Conservation (phyloP, 305 asterid species). For the Rubia tinctorum region DNA sequence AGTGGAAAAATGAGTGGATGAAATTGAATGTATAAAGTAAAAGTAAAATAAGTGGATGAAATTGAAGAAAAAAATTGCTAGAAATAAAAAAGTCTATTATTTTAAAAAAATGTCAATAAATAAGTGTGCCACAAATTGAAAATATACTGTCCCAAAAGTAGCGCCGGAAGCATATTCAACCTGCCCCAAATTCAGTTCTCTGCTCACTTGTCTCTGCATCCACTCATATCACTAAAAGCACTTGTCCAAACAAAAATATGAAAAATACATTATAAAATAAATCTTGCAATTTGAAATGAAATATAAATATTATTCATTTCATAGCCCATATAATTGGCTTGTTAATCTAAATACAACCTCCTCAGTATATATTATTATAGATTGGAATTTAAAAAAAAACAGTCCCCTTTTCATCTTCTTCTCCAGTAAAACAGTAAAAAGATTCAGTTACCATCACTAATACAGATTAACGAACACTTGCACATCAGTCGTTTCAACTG, state of each 20-base stretch:
- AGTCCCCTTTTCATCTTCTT: background rate
- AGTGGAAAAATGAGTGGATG: no score
- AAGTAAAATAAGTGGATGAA: no score
- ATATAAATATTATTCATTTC: conserved; percentile 10
- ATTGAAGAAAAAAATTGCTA: no score
- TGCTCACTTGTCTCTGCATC: no score
- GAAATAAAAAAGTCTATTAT: no score
- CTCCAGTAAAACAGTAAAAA: background rate
- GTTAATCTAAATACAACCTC: background rate
- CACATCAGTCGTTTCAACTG: background rate
- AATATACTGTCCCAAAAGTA: no score
- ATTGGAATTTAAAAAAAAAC: background rate
- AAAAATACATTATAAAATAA: background rate
- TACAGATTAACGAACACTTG: background rate
- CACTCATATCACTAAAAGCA: background rate
- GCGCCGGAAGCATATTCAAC: no score
- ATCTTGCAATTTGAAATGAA: conserved; percentile 12
- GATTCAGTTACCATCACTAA: background rate
- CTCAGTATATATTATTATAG: background rate
- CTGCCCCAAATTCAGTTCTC: no score
- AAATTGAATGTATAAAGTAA: no score
- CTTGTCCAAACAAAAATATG: background rate
- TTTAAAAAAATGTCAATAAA: no score
- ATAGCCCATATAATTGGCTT: background rate
- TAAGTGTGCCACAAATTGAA: no score